Conservation (phyloP, 495 filamentous ascomycete genomes). For the Xylaria scruposa region DNA sequence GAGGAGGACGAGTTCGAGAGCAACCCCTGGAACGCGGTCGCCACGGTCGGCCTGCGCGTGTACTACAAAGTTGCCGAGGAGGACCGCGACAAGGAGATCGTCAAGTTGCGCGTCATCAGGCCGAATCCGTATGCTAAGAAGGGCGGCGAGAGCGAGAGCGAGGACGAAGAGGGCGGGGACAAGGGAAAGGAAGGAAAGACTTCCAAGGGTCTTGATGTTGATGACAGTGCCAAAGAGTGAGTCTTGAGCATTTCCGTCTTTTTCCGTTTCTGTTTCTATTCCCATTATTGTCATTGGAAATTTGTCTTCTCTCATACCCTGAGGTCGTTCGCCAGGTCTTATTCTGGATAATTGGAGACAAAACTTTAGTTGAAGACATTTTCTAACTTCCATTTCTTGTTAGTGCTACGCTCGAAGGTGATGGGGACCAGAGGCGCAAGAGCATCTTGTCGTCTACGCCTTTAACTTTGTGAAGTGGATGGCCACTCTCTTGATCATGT, state of each 20-base stretch:
- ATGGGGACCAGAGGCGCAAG: constrained; percentile 37
- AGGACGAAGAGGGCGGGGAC: constrained; percentile 23
- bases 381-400: not conserved
- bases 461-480: constrained; percentile 7
- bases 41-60: constrained; percentile 77
- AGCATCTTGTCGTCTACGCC: constrained; percentile 37
- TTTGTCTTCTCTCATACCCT: too few species aligned
- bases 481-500: not conserved
- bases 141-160: constrained; percentile 27
- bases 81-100: constrained; percentile 56
- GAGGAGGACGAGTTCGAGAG: constrained; percentile 52
- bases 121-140: constrained; percentile 45
- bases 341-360: not conserved
- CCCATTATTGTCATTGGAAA: not conserved
- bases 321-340: too few species aligned
- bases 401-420: constrained; percentile 44
- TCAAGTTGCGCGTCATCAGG: constrained; percentile 48
- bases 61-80: constrained; percentile 67
- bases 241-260: not conserved
- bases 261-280: not conserved
- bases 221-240: constrained; percentile 55
- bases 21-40: constrained; percentile 87
- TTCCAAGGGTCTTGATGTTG: constrained; percentile 53
- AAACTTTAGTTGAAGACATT: not conserved
- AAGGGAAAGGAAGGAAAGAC: constrained; percentile 33